Base-by-base conservation (phyloP, 2,329 filamentous ascomycete species). In the Aspergillus awamori region DNA sequence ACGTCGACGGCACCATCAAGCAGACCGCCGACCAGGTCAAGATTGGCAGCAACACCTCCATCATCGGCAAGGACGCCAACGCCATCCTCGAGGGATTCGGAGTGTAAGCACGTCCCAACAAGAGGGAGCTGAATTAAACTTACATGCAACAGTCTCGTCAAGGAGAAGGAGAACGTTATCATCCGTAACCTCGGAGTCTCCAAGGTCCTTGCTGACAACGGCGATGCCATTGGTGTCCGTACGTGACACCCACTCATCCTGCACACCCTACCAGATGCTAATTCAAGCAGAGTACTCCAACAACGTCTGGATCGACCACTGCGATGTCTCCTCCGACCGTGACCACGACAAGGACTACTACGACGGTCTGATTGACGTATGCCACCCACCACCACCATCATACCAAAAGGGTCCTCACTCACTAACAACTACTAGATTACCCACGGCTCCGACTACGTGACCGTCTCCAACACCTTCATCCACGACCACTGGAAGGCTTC, bases 281-380 rank as follows among this genome's bases (percentile, higher is more conserved):
- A 2, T 1, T 1, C 8, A 8, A 41, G 5, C 28, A 74, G 71
- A 74, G 52, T 64, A 70, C 54, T 68, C 70, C 10, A 71, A 56
- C 65, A 87, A 88, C 65, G 80, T 87, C 69, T 90, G 87, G 88
- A 77, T 90, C 53, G 88, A 90, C 77, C 88, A 90, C 78, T 81
- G 82, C 72, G 87, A 90, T 65, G 80, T 90, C 22, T 86, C 83
- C 4, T 86, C 84, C 24, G 83, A 89, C 76, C 70, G 72, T 36
- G 78, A 82, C 67, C 79, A 85, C 71, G 86, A 82, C 79, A 90
- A 90, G 78, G 87, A 91, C 78, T 88, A 84, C 78, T 90, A 88
- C 70, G 88, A 90, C 59, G 88, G 88, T 33, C 82, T 90, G 1
- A 76, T 87, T 51, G 88, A 90, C 67, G 77, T 73, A 61, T 38